These are phyloP conservation scores for Metschnikowia similis DNA, from an alignment of 805 yeast species.

Conservation along the genomic window DNA sequence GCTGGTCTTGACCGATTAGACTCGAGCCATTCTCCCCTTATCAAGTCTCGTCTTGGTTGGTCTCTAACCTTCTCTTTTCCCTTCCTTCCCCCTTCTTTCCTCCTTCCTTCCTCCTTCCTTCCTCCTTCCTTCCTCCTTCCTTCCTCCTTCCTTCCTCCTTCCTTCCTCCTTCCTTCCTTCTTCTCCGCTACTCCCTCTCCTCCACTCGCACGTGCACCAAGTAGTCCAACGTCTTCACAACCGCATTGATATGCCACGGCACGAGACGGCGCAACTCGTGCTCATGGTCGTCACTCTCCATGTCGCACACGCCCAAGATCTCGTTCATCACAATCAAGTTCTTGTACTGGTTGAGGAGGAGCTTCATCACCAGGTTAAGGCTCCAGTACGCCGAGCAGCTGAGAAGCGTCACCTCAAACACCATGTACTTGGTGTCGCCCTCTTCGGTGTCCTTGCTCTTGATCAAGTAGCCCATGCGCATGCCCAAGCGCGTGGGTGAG, in stretches of 20 bases:
- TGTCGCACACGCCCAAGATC: conserved; percentile 27
- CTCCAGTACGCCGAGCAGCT: conserved; percentile 71
- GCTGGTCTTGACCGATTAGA: no score
- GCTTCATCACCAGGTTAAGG: conserved; percentile 49
- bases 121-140: neutral
- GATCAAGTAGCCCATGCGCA: conserved; percentile 64
- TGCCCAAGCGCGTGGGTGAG: conserved; percentile 65
- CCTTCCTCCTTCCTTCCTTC: neutral
- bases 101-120: neutral
- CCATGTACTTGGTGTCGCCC: conserved; percentile 18
- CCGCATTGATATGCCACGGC: conserved; percentile 76
- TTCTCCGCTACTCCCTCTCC: neutral
- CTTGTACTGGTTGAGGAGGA: conserved; percentile 57
- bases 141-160: neutral
- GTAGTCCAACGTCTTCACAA: conserved; percentile 54
- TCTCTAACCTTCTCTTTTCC: neutral
- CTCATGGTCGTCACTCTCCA: neutral
- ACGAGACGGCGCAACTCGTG: conserved; percentile 30
- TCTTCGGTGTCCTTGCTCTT: conserved; percentile 28
- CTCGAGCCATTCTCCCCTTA: no score
- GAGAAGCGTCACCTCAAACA: conserved; percentile 61
- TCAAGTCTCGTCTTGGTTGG: no score
- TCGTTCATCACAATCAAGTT: conserved; percentile 46
- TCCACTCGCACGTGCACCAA: conserved; percentile 55
- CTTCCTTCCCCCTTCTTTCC: neutral